Evolutionary conservation across 169 alveolate species (phyloP), one percentile per base, ranked within the genome.

Genomic region (Cryptosporidium felis): DNA sequence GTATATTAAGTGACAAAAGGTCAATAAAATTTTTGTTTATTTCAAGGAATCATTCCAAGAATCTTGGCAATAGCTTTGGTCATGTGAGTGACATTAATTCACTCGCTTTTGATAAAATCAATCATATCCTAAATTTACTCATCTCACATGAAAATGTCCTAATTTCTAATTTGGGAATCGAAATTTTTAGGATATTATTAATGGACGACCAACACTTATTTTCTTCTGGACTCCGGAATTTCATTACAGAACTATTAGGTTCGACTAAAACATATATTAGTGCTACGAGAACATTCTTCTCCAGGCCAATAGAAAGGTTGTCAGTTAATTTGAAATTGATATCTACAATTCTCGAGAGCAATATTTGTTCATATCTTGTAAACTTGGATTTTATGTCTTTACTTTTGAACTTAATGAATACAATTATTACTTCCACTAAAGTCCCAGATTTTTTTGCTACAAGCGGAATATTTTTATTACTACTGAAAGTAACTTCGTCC

Each of bases 151-250:
- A 42, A 3, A 44, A 62, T 9, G 4, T 23, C 5, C n/a, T 62
- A 16, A 38, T 62, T 4, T 62, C 80, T 5, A 62, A 62, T 46
- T 36, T n/a, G 1, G 80, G 80, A 18, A 26, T 62, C 16, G 80
- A 62, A 42, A 16, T 62, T n/a, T 62, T 62, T 12, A 46, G 38
- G 40, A 28, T 62, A 14, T 21, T 41, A 41, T 42, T 62, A 21
- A 42, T 60, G 1, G 80, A 62, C 5, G 38, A 26, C 3, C 30
- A 34, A 21, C 23, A 21, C 16, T 62, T 41, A n/a, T 42, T 5
- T 12, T 30, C 41, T 4, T 14, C 0, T 28, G n/a, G 1, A 10
- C 16, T 56, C n/a, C 36, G 32, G 32, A 9, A 30, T 12, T 28
- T 56, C 23, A 56, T 56, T 26, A 56, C 10, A 14, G 63, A 28